phyloP scores from a whole-genome alignment of 306 rosid genomes.

The Castanea crenata region DNA sequence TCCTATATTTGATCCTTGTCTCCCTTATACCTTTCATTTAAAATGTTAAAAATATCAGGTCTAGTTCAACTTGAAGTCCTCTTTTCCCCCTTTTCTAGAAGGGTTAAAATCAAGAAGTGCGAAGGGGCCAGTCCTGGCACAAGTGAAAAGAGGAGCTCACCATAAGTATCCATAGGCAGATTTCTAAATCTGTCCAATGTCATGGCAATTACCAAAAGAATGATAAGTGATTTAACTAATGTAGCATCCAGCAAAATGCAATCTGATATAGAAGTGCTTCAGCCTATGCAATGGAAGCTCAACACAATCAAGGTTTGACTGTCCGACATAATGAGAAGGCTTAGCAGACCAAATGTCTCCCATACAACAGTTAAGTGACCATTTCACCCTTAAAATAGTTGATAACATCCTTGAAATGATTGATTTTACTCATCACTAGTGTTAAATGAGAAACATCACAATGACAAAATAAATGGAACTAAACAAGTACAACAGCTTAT shows the following conservation, averaged over 20 bases:
- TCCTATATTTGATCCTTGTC: too few species aligned
- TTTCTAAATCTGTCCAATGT: too few species aligned
- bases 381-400: background rate
- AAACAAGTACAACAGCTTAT: background rate
- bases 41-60: too few species aligned
- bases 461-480: background rate
- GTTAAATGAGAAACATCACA: background rate
- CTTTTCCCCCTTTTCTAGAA: background rate
- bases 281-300: background rate
- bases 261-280: background rate
- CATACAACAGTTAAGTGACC: background rate
- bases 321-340: background rate
- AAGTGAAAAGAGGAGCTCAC: too few species aligned
- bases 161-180: too few species aligned
- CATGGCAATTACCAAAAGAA: background rate
- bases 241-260: background rate
- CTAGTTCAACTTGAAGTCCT: background rate
- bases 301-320: background rate
- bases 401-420: background rate
- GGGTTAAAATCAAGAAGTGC: background rate
- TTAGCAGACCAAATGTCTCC: background rate
- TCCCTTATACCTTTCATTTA: too few species aligned
- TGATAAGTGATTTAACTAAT: background rate
- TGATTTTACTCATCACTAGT: background rate
- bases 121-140: background rate